Conservation (phyloP, 805 yeast species). For the Yamadazyma tumulicola region DNA sequence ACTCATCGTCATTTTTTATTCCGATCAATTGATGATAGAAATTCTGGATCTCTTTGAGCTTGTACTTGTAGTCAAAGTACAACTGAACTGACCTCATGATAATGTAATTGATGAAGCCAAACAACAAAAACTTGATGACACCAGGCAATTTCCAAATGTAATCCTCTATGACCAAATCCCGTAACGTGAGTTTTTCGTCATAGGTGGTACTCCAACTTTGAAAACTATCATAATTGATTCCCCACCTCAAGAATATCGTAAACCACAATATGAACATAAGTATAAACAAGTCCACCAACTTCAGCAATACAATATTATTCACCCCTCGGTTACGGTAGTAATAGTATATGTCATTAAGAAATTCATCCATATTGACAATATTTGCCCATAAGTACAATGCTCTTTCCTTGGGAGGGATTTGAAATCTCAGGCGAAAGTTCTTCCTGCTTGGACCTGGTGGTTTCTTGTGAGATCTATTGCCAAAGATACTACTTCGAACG, state of each 20-base stretch:
- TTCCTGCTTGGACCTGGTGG: constrained; percentile 7
- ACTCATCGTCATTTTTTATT: constrained; percentile 67
- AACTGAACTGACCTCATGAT: constrained; percentile 51
- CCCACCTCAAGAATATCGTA: constrained; percentile 74
- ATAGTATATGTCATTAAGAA: constrained; percentile 75
- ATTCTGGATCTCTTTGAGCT: constrained; percentile 67
- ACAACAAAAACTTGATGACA: constrained; percentile 54
- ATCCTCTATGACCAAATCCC: constrained; percentile 30
- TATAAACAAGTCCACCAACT: constrained; percentile 65
- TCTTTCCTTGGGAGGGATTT: constrained; percentile 54
- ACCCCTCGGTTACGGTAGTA: constrained; percentile 87
- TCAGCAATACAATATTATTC: constrained; percentile 67
- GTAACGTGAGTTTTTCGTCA: constrained; percentile 17
- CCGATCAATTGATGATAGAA: constrained; percentile 72
- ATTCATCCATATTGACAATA: constrained; percentile 84
- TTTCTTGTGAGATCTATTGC: constrained; percentile 7
- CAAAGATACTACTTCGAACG: no score
- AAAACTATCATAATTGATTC: constrained; percentile 59
- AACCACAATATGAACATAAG: constrained; percentile 76
- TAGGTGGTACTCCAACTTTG: constrained; percentile 21
- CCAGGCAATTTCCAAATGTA: constrained; percentile 46
- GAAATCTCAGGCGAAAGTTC: constrained; percentile 13
- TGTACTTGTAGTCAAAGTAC: constrained; percentile 54
- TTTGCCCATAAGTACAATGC: constrained; percentile 98
- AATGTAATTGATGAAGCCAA: constrained; percentile 57